These are phyloP conservation scores for Vitis hybrid DNA, from an alignment of 177 flowering plant species.

Conservation along the genomic window DNA sequence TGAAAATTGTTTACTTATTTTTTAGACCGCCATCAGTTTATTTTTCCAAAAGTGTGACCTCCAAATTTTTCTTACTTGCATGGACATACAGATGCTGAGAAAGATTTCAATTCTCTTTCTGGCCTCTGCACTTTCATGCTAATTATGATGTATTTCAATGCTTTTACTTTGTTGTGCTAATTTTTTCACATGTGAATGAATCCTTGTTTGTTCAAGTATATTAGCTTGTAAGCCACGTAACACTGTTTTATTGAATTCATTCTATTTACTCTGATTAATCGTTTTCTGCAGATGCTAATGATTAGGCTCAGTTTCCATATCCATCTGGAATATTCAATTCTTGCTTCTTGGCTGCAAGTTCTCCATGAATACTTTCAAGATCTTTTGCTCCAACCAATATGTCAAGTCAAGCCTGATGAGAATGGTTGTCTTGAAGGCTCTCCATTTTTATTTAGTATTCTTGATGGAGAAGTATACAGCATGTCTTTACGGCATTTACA, in stretches of 20 bases:
- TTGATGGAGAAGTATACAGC: slow-evolving; percentile 23
- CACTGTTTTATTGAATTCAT: background rate
- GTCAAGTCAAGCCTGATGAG: slow-evolving; percentile 16
- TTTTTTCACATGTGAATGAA: background rate
- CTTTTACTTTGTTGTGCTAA: background rate
- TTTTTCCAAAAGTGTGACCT: too few relatives aligned
- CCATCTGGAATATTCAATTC: slow-evolving; percentile 28
- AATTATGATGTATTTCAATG: too few relatives aligned
- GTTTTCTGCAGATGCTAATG: slow-evolving; percentile 67
- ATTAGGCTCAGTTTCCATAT: slow-evolving; percentile 53
- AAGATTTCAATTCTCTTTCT: too few relatives aligned
- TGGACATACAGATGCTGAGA: too few relatives aligned
- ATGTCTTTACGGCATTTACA: slow-evolving; percentile 48
- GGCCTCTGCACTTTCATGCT: too few relatives aligned
- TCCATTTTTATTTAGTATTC: slow-evolving; percentile 51
- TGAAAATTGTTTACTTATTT: too few relatives aligned
- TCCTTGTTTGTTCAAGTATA: background rate
- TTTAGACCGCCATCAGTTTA: too few relatives aligned
- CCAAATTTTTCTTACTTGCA: too few relatives aligned
- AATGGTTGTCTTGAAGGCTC: slow-evolving; percentile 59
- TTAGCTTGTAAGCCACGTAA: background rate
- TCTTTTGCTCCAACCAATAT: slow-evolving; percentile 41
- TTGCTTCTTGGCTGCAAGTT: slow-evolving; percentile 65
- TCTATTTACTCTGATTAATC: background rate
- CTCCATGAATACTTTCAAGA: slow-evolving; percentile 56